These are phyloP conservation scores for Syncephalastrum racemosum DNA, from an alignment of 371 early-diverging fungal genomes.

Conservation along the genomic window DNA sequence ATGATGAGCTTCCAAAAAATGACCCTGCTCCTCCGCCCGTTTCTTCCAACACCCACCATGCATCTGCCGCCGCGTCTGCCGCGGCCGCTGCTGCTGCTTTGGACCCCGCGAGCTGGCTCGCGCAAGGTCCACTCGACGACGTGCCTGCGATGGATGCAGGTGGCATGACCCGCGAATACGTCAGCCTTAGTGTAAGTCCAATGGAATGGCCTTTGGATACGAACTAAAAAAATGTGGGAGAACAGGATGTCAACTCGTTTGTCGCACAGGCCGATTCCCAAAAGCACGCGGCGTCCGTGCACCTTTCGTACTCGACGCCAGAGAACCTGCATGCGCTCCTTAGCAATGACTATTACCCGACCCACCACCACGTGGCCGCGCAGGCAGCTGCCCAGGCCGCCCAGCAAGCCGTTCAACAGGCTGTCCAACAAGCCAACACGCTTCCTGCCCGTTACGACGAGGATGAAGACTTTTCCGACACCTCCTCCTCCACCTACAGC, in stretches of 20 bases:
- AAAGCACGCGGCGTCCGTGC: constrained; percentile 22
- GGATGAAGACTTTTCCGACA: too few species aligned
- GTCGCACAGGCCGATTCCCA: constrained; percentile 40
- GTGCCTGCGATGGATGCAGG: background rate
- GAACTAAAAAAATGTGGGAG: background rate
- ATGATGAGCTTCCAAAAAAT: background rate
- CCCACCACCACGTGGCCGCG: too few species aligned
- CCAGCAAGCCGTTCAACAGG: too few species aligned
- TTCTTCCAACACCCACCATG: constrained; percentile 5
- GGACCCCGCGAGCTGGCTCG: constrained; percentile 1
- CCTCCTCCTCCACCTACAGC: too few species aligned
- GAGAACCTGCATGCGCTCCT: constrained; percentile 14
- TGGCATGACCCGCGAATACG: constrained; percentile 22
- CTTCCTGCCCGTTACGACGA: too few species aligned
- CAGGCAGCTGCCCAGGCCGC: too few species aligned
- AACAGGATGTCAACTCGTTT: constrained; percentile 45
- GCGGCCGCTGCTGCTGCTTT: constrained; percentile 11
- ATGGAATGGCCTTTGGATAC: background rate
- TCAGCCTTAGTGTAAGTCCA: constrained; percentile 36
- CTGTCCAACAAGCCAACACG: too few species aligned
- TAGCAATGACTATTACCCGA: constrained; percentile 4
- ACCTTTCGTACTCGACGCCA: constrained; percentile 21
- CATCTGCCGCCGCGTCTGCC: constrained; percentile 9
- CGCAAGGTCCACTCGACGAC: background rate
- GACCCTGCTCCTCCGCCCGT: constrained; percentile 8